Evolutionary conservation across 345 rosid species (phyloP).

Genomic region (Draba incana): DNA sequence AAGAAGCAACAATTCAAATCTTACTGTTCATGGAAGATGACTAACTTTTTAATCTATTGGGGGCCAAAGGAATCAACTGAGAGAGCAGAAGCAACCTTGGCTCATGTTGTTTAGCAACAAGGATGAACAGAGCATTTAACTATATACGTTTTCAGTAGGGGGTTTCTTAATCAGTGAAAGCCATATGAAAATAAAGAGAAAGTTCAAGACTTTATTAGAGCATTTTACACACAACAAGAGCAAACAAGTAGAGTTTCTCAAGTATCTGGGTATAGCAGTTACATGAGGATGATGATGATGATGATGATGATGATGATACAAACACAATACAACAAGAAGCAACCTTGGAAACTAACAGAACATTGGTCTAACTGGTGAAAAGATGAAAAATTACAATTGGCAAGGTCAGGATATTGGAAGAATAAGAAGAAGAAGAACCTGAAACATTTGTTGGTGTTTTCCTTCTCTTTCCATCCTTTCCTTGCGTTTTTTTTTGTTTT

Average conservation of each 20-base stretch:
- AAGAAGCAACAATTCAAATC: constrained; percentile 40
- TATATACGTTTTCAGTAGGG: not conserved
- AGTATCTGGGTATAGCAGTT: constrained; percentile 31
- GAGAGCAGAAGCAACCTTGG: constrained; percentile 25
- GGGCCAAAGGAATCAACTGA: constrained; percentile 53
- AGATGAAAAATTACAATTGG: constrained; percentile 29
- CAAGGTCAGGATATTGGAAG: constrained; percentile 36
- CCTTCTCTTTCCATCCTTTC: constrained; percentile 20
- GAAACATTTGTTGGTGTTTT: constrained; percentile 14
- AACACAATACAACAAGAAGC: constrained; percentile 34
- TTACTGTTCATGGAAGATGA: constrained; percentile 67
- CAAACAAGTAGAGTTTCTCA: constrained; percentile 27
- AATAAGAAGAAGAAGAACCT: constrained; percentile 37
- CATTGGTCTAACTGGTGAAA: constrained; percentile 27
- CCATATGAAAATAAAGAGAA: constrained; percentile 17
- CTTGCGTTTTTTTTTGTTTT: constrained; percentile 28
- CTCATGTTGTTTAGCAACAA: constrained; percentile 18
- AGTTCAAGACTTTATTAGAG: constrained; percentile 36
- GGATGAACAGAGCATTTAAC: constrained; percentile 22
- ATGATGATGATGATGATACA: constrained; percentile 33
- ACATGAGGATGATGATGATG: constrained; percentile 27
- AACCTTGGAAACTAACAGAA: constrained; percentile 31
- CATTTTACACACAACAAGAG: constrained; percentile 24
- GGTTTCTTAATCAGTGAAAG: not conserved
- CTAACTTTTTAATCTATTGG: constrained; percentile 41